Evolutionary conservation across 768 basidiomycete species (phyloP).

Genomic region (Lactifluus subvellereus): DNA sequence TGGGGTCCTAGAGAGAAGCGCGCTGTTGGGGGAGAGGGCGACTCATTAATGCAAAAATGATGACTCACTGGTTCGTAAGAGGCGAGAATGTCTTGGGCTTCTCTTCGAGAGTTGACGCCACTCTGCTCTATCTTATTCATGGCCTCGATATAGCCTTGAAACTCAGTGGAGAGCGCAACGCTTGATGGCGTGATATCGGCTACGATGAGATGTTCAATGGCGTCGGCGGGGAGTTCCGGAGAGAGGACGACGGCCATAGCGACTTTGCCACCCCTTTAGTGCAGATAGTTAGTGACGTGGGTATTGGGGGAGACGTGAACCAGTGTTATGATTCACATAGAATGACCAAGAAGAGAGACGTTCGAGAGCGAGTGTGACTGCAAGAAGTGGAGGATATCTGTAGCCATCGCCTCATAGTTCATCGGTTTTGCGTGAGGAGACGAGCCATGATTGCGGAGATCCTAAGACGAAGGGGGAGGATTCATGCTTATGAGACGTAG

Average conservation of each 20-base stretch:
- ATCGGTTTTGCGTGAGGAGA: conserved; percentile 72
- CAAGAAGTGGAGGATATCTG: conserved; percentile 69
- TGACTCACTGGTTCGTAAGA: conserved; percentile 54
- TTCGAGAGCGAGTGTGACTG: conserved; percentile 45
- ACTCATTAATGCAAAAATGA: neutral
- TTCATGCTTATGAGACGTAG: neutral
- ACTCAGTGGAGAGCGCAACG: conserved; percentile 55
- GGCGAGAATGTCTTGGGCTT: conserved; percentile 61
- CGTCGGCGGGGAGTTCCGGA: conserved; percentile 36
- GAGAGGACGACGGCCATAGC: conserved; percentile 66
- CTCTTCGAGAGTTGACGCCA: conserved; percentile 52
- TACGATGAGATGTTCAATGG: conserved; percentile 56
- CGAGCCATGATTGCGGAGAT: conserved; percentile 84
- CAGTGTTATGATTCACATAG: conserved; percentile 55
- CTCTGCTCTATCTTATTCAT: conserved; percentile 70
- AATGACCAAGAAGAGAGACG: conserved; percentile 80
- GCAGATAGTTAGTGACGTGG: too few relatives aligned
- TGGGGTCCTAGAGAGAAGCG: conserved; percentile 50
- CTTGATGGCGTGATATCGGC: conserved; percentile 77
- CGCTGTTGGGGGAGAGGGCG: neutral
- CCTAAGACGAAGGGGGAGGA: conserved; percentile 38
- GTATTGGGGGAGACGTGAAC: too few relatives aligned
- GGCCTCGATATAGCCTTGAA: conserved; percentile 55
- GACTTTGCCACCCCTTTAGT: conserved; percentile 64
- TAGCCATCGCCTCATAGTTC: conserved; percentile 74